These are phyloP conservation scores for Endocalyx cinctus DNA, from an alignment of 2,329 filamentous ascomycete species.

Conservation along the genomic window DNA sequence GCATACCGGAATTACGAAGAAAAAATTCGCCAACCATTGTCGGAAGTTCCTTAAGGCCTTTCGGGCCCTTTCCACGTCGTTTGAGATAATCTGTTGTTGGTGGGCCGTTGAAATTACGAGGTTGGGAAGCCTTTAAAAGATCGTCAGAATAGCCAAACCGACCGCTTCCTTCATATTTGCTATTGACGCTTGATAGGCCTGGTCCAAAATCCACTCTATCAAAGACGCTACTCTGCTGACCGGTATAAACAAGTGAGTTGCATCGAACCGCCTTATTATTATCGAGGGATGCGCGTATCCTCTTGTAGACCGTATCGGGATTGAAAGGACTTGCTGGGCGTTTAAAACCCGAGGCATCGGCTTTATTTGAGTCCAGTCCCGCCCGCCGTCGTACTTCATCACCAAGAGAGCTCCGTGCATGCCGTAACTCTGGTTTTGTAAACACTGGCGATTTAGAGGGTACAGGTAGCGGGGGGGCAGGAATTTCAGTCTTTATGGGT, in stretches of 20 bases:
- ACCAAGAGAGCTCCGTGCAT: slow-evolving; percentile 50
- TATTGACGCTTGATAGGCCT: slow-evolving; percentile 48
- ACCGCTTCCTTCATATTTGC: slow-evolving; percentile 55
- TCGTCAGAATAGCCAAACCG: slow-evolving; percentile 43
- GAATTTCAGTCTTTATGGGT: slow-evolving; percentile 13
- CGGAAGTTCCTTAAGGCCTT: slow-evolving; percentile 31
- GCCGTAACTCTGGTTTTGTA: slow-evolving; percentile 55
- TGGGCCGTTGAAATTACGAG: slow-evolving; percentile 28
- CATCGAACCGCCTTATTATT: slow-evolving; percentile 17
- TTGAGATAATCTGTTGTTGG: slow-evolving; percentile 45
- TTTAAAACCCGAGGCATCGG: slow-evolving; percentile 34
- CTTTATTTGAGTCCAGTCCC: slow-evolving; percentile 24
- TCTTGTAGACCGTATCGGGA: slow-evolving; percentile 54
- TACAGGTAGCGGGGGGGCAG: slow-evolving; percentile 8
- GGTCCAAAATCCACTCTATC: slow-evolving; percentile 52
- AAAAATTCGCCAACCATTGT: slow-evolving; percentile 32
- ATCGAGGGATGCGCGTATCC: slow-evolving; percentile 45
- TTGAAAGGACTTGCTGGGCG: slow-evolving; percentile 54
- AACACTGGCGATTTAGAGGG: slow-evolving; percentile 44
- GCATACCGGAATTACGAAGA: slow-evolving; percentile 30
- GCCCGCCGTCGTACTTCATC: slow-evolving; percentile 32
- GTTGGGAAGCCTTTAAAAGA: slow-evolving; percentile 26
- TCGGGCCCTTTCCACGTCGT: slow-evolving; percentile 40
- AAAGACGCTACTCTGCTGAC: slow-evolving; percentile 44
- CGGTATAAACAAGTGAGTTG: slow-evolving; percentile 18